A percentile compares a stretch with the other conserved stretches of the same genome.
Conservation (phyloP, 208 protist species). For the Trypanosoma rangeli region DNA sequence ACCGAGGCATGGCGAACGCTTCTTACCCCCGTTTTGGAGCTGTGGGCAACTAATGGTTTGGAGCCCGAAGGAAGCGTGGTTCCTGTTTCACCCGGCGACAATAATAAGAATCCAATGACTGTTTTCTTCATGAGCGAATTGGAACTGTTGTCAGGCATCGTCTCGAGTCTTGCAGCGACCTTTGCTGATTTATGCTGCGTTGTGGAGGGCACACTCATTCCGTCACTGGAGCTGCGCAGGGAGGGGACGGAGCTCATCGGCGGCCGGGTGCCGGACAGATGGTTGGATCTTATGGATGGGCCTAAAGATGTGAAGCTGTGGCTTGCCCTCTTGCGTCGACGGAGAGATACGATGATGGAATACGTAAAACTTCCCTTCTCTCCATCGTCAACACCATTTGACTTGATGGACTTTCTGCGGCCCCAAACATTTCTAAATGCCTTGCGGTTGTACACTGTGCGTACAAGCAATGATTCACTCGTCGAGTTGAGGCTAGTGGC, state of each 20-base stretch:
- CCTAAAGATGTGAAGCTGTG: constrained; percentile 76
- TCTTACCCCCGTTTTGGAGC: constrained; percentile 81
- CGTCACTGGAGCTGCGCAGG: constrained; percentile 55
- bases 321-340: constrained; percentile 70
- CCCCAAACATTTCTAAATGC: constrained; percentile 96
- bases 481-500: constrained; percentile 81
- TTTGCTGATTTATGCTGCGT: constrained; percentile 73
- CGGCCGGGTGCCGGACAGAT: constrained; percentile 80
- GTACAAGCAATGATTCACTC: constrained; percentile 56
- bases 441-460: constrained; percentile 93
- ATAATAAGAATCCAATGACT: constrained; percentile 74
- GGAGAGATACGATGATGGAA: constrained; percentile 51
- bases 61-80: constrained; percentile 4
- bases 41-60: constrained; percentile 74
- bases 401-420: constrained; percentile 87
- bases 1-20: constrained; percentile 81
- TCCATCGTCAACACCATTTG: constrained; percentile 52
- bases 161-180: constrained; percentile 57
- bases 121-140: constrained; percentile 93
- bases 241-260: constrained; percentile 82
- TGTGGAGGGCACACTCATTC: constrained; percentile 84
- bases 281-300: constrained; percentile 89
- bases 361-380: constrained; percentile 35
- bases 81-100: constrained; percentile 19
- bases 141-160: constrained; percentile 55